Base-by-base conservation (phyloP, 1,284 basidiomycete genomes). In the Tilletia walkeri region DNA sequence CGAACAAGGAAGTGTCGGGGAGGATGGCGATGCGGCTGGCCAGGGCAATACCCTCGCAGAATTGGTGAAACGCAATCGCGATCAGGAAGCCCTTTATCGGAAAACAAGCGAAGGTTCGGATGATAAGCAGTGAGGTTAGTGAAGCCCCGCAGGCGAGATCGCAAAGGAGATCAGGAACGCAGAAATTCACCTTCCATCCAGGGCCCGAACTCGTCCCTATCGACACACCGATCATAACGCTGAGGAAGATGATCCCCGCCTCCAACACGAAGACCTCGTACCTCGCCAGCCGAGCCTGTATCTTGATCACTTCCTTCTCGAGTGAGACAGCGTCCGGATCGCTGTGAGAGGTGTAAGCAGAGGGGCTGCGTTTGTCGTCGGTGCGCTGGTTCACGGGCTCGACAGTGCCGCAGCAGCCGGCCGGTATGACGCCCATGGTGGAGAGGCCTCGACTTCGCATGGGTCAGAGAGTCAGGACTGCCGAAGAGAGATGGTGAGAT, bases 231-330 rank as follows among this genome's bases (percentile, higher is more conserved):
- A 48, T 48, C 39, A 75, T 69, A 53, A 79, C 75, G 41, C 76
- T 79, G 69, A 82, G 85, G 78, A 86, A 86, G 72, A 86, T 81
- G 74, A 86, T 86, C 41, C 86, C 86, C 0, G 82, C 84, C 68
- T 86, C 85, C 39, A 86, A 80, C 20, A 85, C 76, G 39, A 80
- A 12, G 2, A 86, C 84, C 66, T 76, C 73, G 67, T 68, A 76
- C 36, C 75, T 72, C 20, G 68, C 69, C 47, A 48, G 47, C 9
- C 47, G 47, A 18, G 10, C 47, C 18, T 48, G 47, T 9, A 18
- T 18, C 47, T 48, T 9, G 9, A 18, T 48, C 10, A 18, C 47
- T 10, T 9, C 73, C n/a, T n/a, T n/a, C 16, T 59, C 71, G 20
- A 69, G 70, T 38, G 20, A 3, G 4, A 30, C 48, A 34, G 59